A percentile compares a stretch with the other conserved stretches of the same genome.
phyloP scores from a whole-genome alignment of 2,329 filamentous ascomycete genomes.

The Balansia obtecta region DNA sequence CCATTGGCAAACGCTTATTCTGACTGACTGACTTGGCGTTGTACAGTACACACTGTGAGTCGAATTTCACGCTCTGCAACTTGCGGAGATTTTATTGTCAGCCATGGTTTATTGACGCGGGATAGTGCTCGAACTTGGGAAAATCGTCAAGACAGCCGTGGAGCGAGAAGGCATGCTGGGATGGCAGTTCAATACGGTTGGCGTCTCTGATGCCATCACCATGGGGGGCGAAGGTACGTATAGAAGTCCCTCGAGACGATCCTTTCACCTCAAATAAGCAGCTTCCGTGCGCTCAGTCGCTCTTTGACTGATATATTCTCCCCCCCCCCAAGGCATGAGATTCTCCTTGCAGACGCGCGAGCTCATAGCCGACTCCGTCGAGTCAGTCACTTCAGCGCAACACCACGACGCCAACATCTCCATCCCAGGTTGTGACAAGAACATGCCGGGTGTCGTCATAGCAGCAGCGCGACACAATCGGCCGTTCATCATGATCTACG shows the following conservation, averaged over 20 bases:
- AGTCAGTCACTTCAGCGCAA: slow-evolving; percentile 85
- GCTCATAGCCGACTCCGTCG: slow-evolving; percentile 87
- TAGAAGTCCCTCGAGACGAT: background rate
- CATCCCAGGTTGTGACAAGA: slow-evolving; percentile 93
- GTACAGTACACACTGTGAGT: slow-evolving; percentile 29
- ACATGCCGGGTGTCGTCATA: slow-evolving; percentile 91
- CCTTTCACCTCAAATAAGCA: background rate
- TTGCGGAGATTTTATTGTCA: background rate
- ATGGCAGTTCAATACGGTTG: slow-evolving; percentile 90
- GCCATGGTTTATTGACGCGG: slow-evolving; percentile 4
- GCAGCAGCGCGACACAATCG: slow-evolving; percentile 84
- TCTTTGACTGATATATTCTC: background rate
- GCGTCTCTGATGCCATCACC: slow-evolving; percentile 81
- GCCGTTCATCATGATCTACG: slow-evolving; percentile 91
- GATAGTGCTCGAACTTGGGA: slow-evolving; percentile 71
- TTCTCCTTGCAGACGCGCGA: slow-evolving; percentile 86
- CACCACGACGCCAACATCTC: slow-evolving; percentile 88
- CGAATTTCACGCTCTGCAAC: background rate
- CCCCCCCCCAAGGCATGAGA: slow-evolving; percentile 54
- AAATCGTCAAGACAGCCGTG: slow-evolving; percentile 73
- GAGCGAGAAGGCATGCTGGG: slow-evolving; percentile 76
- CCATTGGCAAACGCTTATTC: background rate
- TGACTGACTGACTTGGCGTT: background rate
- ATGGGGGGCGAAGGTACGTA: slow-evolving; percentile 78
- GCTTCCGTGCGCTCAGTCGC: too few relatives aligned